Evolutionary conservation across 2,329 filamentous ascomycete genomes (phyloP), one percentile per base, ranked within the genome.

Genomic region (Colletotrichum sp.): DNA sequence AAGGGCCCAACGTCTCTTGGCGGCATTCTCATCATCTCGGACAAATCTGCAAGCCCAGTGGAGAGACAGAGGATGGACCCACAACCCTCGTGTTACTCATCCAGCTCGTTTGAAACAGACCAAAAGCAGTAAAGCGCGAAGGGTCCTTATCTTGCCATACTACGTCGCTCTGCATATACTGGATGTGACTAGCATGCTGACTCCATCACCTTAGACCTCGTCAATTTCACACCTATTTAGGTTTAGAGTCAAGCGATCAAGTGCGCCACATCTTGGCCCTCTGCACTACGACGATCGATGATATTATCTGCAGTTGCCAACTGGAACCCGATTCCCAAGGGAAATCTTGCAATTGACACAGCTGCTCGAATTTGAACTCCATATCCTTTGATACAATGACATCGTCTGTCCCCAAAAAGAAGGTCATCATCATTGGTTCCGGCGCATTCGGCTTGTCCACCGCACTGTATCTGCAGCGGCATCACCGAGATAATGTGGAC

Each of bases 271-370:
- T n/a, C 18, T 48, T 12, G 18, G 18, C 10, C 9, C 18, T 16
- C 36, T 39, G 39, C 16, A 18, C 8, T n/a, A 3, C n/a, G 18
- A 48, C 12, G 18, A 48, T n/a, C 9, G 1, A n/a, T 12, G 18
- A 7, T n/a, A 6, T 12, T 12, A 18, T 48, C 39, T 48, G 18
- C 9, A n/a, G 3, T n/a, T n/a, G 6, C 9, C 9, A 48, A 48
- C 39, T 48, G 10, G 39, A 12, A 48, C 9, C 12, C 18, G 8
- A 48, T 12, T n/a, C 18, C 6, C 3, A 6, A 48, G 18, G 10
- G 0, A n/a, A 0, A n/a, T 0, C 4, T n/a, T n/a, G 18, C 18
- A 48, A 10, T n/a, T n/a, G 8, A 10, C 18, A n/a, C 5, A 48
- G 2, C 6, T 12, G 18, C n/a, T 48, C 39, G 9, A 12, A 4